Base-by-base conservation (phyloP, 2,329 filamentous ascomycete genomes). In the Cladophialophora immunda region DNA sequence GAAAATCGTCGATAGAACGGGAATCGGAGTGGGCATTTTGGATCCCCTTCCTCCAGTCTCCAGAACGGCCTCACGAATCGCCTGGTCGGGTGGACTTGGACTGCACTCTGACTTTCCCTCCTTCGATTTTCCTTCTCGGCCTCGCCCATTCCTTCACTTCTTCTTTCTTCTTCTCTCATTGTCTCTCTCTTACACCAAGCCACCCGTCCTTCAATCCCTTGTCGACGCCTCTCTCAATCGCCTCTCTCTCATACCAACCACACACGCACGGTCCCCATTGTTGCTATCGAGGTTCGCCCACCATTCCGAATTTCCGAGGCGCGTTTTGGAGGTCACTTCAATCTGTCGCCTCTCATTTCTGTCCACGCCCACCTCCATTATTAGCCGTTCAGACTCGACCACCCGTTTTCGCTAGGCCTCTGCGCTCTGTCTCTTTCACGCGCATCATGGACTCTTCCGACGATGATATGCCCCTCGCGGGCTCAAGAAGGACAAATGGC, bases 391-490 rank as follows among this genome's bases (percentile, higher is more conserved):
- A 17, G 19, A 22, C 32, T 36, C 32, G 47, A 25, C 32, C 8
- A 17, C 52, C 7, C 13, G 47, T 25, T 67, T 75, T 76, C 74
- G 74, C 72, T 74, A 63, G 72, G 75, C 71, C 70, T 68, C 72
- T 75, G 75, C 75, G 73, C 71, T 68, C 72, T 74, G 72, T 73
- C 70, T 76, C 71, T 71, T 72, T 73, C 71, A 73, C 63, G 53
- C 60, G 58, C 52, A 66, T 30, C 32, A 87, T 88, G 85, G 86
- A 84, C 73, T 87, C 86, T 17, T 95, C 92, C 32, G 92, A 94
- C 75, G 93, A 96, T 76, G 92, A 96, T 79, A 86, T 86, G 82
- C 93, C 93, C 79, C 86, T 97, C 73, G 86, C 90, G 71, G 80
- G 78, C 60, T 77, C 76, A 69, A 87, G 84, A 66, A 78, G 76